phyloP scores from a whole-genome alignment of 495 filamentous ascomycete species.

The Clavariopsis aquatica region DNA sequence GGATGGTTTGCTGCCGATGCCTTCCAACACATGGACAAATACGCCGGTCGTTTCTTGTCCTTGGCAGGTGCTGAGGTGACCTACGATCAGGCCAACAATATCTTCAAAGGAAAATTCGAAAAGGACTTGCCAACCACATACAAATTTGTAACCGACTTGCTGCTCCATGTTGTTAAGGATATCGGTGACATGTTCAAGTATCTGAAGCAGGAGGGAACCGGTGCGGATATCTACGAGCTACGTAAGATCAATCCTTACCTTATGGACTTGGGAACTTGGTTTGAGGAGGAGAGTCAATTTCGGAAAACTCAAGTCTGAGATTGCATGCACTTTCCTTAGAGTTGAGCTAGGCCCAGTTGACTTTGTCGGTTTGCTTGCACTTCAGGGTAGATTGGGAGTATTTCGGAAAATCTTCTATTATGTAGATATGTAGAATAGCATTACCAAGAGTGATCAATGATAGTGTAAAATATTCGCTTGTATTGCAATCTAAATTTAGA shows the following conservation, averaged over 20 bases:
- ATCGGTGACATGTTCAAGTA: constrained; percentile 62
- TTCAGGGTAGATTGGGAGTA: too few species aligned
- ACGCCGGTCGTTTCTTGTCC: constrained; percentile 50
- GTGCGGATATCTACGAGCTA: constrained; percentile 57
- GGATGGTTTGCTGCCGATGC: constrained; percentile 64
- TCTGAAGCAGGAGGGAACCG: constrained; percentile 62
- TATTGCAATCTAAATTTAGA: not conserved
- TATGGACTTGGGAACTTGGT: constrained; percentile 61
- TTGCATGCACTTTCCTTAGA: not conserved
- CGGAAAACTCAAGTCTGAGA: not conserved
- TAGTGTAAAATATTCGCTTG: too few species aligned
- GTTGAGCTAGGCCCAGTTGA: not conserved
- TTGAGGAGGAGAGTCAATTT: constrained; percentile 56
- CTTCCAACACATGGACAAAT: constrained; percentile 54
- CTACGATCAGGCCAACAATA: constrained; percentile 50
- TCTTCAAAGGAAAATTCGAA: constrained; percentile 55
- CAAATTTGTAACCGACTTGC: constrained; percentile 31
- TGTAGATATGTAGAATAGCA: too few species aligned
- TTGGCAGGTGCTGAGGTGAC: constrained; percentile 63
- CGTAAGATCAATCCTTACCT: constrained; percentile 55
- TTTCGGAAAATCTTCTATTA: too few species aligned
- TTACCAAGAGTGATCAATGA: too few species aligned
- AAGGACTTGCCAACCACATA: constrained; percentile 49
- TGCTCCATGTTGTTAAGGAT: constrained; percentile 53
- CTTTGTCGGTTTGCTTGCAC: too few species aligned